Evolutionary conservation across 2,329 filamentous ascomycete genomes (phyloP).

Genomic region (Neofusicoccum laricinum): DNA sequence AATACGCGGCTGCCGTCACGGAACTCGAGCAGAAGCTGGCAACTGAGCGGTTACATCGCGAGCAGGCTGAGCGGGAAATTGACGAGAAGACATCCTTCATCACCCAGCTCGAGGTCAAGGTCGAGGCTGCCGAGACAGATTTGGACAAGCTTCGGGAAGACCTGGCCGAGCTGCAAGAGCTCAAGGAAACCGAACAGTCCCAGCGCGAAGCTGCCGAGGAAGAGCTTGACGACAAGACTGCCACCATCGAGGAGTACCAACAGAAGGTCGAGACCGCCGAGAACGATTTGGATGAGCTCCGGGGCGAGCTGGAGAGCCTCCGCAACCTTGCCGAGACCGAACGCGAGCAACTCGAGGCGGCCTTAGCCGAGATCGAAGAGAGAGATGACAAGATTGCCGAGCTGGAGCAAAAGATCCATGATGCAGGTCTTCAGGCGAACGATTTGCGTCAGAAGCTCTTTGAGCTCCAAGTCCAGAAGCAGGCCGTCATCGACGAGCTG

Average conservation of each 20-base stretch:
- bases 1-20: slow-evolving; percentile 27
- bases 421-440: slow-evolving; percentile 46
- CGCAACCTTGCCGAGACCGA: slow-evolving; percentile 39
- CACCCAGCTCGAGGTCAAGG: slow-evolving; percentile 36
- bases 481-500: slow-evolving; percentile 37
- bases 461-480: slow-evolving; percentile 43
- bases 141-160: slow-evolving; percentile 32
- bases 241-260: slow-evolving; percentile 37
- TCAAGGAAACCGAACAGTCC: slow-evolving; percentile 32
- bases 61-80: slow-evolving; percentile 37
- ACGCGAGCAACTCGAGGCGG: slow-evolving; percentile 42
- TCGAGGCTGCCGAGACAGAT: slow-evolving; percentile 36
- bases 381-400: slow-evolving; percentile 40
- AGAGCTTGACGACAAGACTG: slow-evolving; percentile 36
- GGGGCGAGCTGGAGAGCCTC: slow-evolving; percentile 34
- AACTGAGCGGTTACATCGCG: slow-evolving; percentile 36
- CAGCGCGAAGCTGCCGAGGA: slow-evolving; percentile 34
- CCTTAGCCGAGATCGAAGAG: slow-evolving; percentile 43
- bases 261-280: slow-evolving; percentile 33
- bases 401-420: slow-evolving; percentile 39
- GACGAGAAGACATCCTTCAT: slow-evolving; percentile 39
- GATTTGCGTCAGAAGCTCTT: slow-evolving; percentile 49
- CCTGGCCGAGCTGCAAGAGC: slow-evolving; percentile 32
- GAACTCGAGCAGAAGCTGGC: slow-evolving; percentile 37
- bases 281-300: slow-evolving; percentile 27